Evolutionary conservation across 441 rosid species (phyloP), one percentile per base, ranked within the genome.

Genomic region (Bruguiera hainesii): DNA sequence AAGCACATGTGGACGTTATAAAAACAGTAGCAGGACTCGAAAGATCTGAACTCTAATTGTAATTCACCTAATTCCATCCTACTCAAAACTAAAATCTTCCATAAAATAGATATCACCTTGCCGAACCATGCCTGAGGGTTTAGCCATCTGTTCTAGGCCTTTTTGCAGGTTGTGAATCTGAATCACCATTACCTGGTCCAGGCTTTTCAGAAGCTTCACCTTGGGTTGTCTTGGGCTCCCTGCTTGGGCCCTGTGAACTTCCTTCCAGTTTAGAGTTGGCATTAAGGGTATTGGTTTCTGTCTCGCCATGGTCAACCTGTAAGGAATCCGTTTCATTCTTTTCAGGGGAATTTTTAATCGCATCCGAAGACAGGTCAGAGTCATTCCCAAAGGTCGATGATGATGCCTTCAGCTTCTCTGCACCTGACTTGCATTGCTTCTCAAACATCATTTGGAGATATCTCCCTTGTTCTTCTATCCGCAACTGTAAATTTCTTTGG

Each of bases 391-490:
- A 74, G 70, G 74, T 67, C 66, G 89, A 84, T 55, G 93, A 73
- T 7, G 89, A 72, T 48, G 76, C 77, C 80, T 86, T 85, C 60
- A 75, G 77, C 84, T 78, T 81, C 75, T 77, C 78, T n/a, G 75
- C 65, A 67, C 88, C 89, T 1, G 96, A 79, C 72, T 82, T 85
- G 72, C 70, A 73, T 79, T 93, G 98, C 78, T 87, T 89, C 89
- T 93, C 97, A 59, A 93, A 93, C 96, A 93, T 93, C 96, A 82
- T 85, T 73, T 93, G 96, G 65, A 93, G 90, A 81, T 86, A 76
- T 84, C 83, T 88, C 69, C 98, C 98, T 77, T 93, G 96, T 82
- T 93, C 97, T 83, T 93, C 97, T 75, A 93, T 89, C 25, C 88
- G 87, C 74, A 94, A 80, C 84, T 94, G 98, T 70, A 94, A 77